These are phyloP conservation scores for Rhodosporidiobolus sp. DNA, from an alignment of 768 basidiomycete genomes.

Conservation along the genomic window DNA sequence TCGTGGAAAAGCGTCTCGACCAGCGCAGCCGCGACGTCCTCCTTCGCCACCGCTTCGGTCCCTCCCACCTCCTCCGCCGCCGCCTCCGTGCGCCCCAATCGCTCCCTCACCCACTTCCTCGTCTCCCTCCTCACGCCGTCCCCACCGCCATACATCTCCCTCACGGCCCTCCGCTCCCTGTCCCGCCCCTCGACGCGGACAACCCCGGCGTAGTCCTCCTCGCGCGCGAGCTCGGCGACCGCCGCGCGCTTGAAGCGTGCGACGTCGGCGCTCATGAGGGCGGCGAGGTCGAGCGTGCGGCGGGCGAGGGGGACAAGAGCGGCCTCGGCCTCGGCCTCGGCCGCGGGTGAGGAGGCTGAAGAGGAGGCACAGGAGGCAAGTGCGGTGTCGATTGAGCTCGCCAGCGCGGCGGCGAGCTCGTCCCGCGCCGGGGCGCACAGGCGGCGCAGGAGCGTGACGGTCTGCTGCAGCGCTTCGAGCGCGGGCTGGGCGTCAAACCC, in stretches of 20 bases:
- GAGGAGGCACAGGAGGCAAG: too few relatives aligned
- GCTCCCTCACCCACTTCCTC: not conserved
- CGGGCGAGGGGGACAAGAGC: constrained; percentile 8
- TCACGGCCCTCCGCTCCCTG: constrained; percentile 14
- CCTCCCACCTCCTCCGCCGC: not conserved
- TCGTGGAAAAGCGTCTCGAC: constrained; percentile 14
- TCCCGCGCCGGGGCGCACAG: constrained; percentile 32
- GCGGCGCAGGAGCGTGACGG: not conserved
- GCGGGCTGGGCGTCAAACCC: not conserved
- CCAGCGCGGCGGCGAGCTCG: not conserved
- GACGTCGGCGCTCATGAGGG: constrained; percentile 10
- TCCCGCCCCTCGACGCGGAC: constrained; percentile 12
- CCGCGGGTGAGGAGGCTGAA: not conserved
- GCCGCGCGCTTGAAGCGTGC: not conserved
- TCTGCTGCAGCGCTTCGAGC: not conserved
- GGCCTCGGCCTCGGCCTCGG: not conserved
- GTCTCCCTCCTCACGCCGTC: not conserved
- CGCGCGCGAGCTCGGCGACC: not conserved
- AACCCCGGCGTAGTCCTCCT: not conserved
- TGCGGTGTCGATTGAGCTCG: not conserved
- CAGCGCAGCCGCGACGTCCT: not conserved
- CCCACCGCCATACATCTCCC: not conserved
- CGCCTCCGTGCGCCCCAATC: too few relatives aligned
- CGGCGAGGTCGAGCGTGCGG: constrained; percentile 1
- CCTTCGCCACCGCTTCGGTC: not conserved